phyloP scores from a whole-genome alignment of 208 protist genomes.

The Lotmaria passim region DNA sequence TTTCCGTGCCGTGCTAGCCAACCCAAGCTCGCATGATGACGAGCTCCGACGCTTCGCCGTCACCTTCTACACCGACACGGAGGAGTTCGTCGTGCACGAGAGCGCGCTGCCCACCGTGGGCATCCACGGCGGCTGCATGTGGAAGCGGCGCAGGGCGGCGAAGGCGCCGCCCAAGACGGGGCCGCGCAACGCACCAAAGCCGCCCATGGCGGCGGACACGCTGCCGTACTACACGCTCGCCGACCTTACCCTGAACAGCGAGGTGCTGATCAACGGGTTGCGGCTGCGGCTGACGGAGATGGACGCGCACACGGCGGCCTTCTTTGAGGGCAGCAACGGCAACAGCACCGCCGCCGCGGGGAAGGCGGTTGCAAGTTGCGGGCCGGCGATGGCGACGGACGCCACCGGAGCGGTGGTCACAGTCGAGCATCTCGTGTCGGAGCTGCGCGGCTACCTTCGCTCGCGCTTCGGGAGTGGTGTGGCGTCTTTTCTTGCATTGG shows the following conservation, averaged over 20 bases:
- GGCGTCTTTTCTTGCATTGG: constrained; percentile 86
- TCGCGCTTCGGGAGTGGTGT: constrained; percentile 76
- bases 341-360: constrained; percentile 31
- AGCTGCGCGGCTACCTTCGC: constrained; percentile 69
- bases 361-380: background rate
- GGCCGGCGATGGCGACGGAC: constrained; percentile 29
- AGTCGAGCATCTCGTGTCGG: constrained; percentile 58
- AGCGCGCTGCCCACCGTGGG: constrained; percentile 66
- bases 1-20: constrained; percentile 67
- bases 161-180: constrained; percentile 49
- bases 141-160: constrained; percentile 67
- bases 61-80: constrained; percentile 87
- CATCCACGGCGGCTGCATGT: constrained; percentile 81
- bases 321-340: constrained; percentile 54
- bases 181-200: constrained; percentile 48
- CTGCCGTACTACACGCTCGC: constrained; percentile 55
- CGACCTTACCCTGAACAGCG: constrained; percentile 74
- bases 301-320: constrained; percentile 83
- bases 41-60: constrained; percentile 75
- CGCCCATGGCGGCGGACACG: constrained; percentile 17
- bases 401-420: constrained; percentile 38
- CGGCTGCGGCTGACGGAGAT: constrained; percentile 76
- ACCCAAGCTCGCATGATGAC: constrained; percentile 57
- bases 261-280: constrained; percentile 71
- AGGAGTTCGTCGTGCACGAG: constrained; percentile 88